phyloP scores from a whole-genome alignment of 2,329 filamentous ascomycete species.

The Grosmannia penicillata region DNA sequence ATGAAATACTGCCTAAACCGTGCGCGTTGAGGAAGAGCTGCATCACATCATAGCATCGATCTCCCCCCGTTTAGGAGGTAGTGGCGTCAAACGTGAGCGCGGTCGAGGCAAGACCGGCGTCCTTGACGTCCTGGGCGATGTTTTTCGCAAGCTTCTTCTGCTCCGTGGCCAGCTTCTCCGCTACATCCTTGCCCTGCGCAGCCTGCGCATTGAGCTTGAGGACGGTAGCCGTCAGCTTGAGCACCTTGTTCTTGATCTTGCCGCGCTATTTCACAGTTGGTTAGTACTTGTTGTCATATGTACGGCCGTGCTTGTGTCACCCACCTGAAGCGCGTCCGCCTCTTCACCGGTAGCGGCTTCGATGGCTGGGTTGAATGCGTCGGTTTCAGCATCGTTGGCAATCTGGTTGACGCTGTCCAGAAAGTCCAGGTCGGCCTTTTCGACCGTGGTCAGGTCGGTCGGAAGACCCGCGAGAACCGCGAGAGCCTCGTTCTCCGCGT shows the following conservation, averaged over 20 bases:
- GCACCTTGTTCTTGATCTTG: conserved; percentile 35
- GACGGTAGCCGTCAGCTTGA: conserved; percentile 30
- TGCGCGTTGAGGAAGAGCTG: too few species aligned
- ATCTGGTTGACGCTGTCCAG: conserved; percentile 26
- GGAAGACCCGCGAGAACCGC: conserved; percentile 15
- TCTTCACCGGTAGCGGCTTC: conserved; percentile 21
- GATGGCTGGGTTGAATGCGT: conserved; percentile 31
- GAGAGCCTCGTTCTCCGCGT: conserved; percentile 18
- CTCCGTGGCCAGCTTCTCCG: conserved; percentile 23
- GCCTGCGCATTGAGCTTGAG: conserved; percentile 27
- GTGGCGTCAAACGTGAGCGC: conserved; percentile 18
- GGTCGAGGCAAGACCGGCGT: conserved; percentile 22
- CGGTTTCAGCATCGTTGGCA: conserved; percentile 28
- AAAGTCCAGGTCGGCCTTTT: conserved; percentile 22
- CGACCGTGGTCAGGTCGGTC: conserved; percentile 23
- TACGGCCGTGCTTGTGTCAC: not conserved
- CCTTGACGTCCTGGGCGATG: conserved; percentile 23
- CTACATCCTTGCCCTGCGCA: conserved; percentile 25
- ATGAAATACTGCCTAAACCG: too few species aligned
- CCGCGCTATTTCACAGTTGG: conserved; percentile 17
- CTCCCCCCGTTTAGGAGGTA: too few species aligned
- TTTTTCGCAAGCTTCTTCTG: conserved; percentile 30
- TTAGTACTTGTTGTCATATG: conserved; percentile 3
- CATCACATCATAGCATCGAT: too few species aligned
- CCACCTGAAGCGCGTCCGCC: conserved; percentile 24